Conservation (phyloP, 805 yeast species). For the Metschnikowia henanensis region DNA sequence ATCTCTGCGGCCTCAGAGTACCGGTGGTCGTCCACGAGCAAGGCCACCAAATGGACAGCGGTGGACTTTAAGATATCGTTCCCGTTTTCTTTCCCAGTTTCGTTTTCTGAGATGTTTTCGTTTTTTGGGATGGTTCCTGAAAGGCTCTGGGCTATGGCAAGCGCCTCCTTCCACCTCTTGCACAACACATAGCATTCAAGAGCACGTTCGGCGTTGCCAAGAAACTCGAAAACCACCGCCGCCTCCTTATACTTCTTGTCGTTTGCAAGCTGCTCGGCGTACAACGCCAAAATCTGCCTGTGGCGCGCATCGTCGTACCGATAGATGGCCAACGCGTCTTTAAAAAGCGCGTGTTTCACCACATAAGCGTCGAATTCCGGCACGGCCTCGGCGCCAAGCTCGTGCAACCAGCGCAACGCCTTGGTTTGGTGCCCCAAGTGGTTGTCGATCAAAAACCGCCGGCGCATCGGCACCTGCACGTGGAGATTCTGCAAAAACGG, state of each 20-base stretch:
- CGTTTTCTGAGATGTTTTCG: too few species aligned
- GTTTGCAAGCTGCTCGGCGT: slow-evolving; percentile 61
- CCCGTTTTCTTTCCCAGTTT: too few species aligned
- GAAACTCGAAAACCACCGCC: slow-evolving; percentile 72
- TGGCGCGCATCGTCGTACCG: slow-evolving; percentile 56
- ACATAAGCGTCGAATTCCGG: slow-evolving; percentile 70
- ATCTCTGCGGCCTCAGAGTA: slow-evolving; percentile 82
- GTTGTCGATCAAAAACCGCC: slow-evolving; percentile 77
- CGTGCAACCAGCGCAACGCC: slow-evolving; percentile 67
- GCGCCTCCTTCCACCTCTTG: slow-evolving; percentile 84
- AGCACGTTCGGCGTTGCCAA: slow-evolving; percentile 58
- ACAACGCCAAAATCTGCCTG: slow-evolving; percentile 52
- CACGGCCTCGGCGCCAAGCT: slow-evolving; percentile 37
- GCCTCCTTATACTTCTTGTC: slow-evolving; percentile 68
- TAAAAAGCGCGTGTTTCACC: slow-evolving; percentile 66
- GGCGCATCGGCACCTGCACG: slow-evolving; percentile 62
- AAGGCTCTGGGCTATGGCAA: slow-evolving; percentile 53
- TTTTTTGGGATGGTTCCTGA: too few species aligned
- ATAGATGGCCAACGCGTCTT: slow-evolving; percentile 63
- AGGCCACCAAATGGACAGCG: slow-evolving; percentile 59
- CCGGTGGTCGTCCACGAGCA: slow-evolving; percentile 65
- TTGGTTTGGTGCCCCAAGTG: slow-evolving; percentile 63
- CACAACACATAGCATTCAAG: slow-evolving; percentile 67
- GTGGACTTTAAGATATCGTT: slow-evolving; percentile 41
- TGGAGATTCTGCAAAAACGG: slow-evolving; percentile 86